Conservation (phyloP, 2,329 filamentous ascomycete species). For the Claviceps sp. region DNA sequence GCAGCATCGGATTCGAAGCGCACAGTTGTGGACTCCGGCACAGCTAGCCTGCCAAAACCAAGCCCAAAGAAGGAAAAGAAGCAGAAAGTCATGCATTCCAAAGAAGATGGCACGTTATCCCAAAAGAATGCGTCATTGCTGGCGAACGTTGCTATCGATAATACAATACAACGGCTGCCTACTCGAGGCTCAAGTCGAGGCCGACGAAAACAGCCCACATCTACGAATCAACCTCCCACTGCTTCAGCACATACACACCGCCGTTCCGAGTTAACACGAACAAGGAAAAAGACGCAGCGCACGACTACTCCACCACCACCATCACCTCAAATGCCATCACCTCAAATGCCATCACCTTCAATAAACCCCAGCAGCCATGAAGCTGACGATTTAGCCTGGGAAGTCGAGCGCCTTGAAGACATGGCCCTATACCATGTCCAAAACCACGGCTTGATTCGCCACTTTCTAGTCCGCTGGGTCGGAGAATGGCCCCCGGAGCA, state of each 20-base stretch:
- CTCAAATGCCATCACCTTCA: neutral
- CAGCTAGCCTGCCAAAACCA: neutral
- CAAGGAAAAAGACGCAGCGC: neutral
- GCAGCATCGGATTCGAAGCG: neutral
- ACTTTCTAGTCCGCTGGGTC: constrained; percentile 42
- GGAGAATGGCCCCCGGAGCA: constrained; percentile 42
- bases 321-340: neutral
- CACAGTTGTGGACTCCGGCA: neutral
- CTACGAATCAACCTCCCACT: neutral
- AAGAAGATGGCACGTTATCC: neutral
- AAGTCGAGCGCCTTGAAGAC: constrained; percentile 32
- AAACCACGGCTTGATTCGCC: constrained; percentile 23
- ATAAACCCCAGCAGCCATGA: neutral
- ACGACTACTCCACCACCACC: neutral
- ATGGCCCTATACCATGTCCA: constrained; percentile 24
- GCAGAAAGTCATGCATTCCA: neutral
- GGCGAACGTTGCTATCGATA: neutral
- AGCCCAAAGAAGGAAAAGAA: neutral
- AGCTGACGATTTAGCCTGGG: constrained; percentile 21
- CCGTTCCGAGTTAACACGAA: neutral
- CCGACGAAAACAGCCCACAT: neutral
- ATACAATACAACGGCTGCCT: neutral
- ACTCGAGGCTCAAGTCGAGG: neutral
- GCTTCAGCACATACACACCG: neutral
- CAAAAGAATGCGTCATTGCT: neutral